Percentiles rank a stretch among this genome's conserved stretches.
phyloP scores from a whole-genome alignment of 139 green algal genomes.

The Dunaliella sp. region DNA sequence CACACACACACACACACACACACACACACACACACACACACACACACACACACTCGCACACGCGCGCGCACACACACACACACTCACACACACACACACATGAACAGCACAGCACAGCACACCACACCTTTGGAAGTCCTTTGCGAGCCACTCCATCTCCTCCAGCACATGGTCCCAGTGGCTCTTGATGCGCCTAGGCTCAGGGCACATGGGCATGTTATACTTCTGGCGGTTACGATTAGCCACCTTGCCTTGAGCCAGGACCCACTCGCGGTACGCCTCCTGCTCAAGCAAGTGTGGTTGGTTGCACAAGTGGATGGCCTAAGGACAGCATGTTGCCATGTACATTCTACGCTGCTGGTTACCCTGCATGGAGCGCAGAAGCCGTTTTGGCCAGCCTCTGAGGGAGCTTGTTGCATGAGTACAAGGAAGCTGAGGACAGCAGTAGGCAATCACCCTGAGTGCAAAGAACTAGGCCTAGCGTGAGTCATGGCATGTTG shows the following conservation, averaged over 20 bases:
- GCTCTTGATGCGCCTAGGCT: slow-evolving; percentile 62
- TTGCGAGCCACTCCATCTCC: slow-evolving; percentile 95
- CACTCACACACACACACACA: neutral
- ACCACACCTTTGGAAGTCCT: slow-evolving; percentile 78
- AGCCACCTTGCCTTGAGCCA: slow-evolving; percentile 4
- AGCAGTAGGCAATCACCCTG: too few species aligned
- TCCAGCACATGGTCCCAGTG: slow-evolving; percentile 96
- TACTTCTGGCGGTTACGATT: neutral
- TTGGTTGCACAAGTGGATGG: too few species aligned
- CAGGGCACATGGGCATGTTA: slow-evolving; percentile 1
- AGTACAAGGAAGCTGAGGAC: too few species aligned
- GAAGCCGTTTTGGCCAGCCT: too few species aligned
- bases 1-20: neutral
- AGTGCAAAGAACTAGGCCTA: too few species aligned
- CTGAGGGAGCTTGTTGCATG: too few species aligned
- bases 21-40: neutral
- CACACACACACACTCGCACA: neutral
- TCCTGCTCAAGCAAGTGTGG: too few species aligned
- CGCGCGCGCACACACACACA: neutral
- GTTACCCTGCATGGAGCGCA: too few species aligned
- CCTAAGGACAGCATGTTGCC: too few species aligned
- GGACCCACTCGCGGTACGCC: slow-evolving; percentile 8
- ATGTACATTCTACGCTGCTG: too few species aligned
- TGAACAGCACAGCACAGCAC: too few species aligned
- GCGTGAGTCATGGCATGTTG: too few species aligned